phyloP scores from a whole-genome alignment of 2,329 filamentous ascomycete species.

The Clarireedia homoeocarpa region DNA sequence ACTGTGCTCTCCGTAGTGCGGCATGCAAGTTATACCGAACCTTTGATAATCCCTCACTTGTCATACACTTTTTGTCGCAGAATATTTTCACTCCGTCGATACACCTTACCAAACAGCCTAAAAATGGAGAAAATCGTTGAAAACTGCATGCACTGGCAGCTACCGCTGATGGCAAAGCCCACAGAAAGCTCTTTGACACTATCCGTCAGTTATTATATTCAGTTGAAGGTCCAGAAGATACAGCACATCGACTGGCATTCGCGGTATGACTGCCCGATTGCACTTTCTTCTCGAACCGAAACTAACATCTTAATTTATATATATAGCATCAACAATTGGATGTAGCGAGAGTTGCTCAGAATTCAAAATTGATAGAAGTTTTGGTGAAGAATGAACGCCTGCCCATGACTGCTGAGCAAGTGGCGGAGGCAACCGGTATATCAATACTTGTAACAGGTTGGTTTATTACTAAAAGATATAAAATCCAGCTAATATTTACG shows the following conservation, averaged over 20 bases:
- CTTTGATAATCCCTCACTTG: too few species aligned
- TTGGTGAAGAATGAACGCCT: neutral
- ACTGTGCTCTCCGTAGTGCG: too few species aligned
- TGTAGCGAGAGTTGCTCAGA: neutral
- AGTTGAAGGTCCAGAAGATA: neutral
- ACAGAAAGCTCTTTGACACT: neutral
- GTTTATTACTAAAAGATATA: neutral
- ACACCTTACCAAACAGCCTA: too few species aligned
- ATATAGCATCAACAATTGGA: neutral
- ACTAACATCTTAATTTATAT: neutral
- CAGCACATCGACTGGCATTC: neutral
- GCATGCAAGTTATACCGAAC: too few species aligned
- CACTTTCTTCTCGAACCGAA: neutral
- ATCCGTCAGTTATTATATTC: neutral
- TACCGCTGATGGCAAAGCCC: neutral
- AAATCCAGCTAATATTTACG: neutral
- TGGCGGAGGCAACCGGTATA: neutral
- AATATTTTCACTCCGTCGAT: too few species aligned
- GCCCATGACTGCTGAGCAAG: neutral
- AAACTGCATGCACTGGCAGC: neutral
- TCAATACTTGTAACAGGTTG: neutral
- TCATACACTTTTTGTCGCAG: too few species aligned
- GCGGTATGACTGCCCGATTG: neutral
- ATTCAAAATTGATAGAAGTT: neutral
- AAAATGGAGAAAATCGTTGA: neutral